phyloP scores from a whole-genome alignment of 139 green algal genomes.

The Coccomyxa sp. region DNA sequence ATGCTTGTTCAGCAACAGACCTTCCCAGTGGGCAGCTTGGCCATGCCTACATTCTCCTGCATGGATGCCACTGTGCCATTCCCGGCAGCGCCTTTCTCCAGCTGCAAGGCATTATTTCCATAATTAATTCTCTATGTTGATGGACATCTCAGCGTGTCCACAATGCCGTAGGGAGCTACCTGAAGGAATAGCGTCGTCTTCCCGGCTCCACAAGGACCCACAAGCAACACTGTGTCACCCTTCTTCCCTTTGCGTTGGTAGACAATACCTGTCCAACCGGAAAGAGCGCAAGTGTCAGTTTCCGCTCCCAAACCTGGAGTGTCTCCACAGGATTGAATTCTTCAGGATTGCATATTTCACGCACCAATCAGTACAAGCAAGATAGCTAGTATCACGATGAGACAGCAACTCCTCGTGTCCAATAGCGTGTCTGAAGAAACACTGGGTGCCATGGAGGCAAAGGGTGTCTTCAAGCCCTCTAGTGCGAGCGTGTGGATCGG shows the following conservation, averaged over 20 bases:
- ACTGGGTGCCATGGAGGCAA: no score
- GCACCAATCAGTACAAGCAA: no score
- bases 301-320: no score
- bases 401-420: no score
- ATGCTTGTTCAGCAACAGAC: neutral
- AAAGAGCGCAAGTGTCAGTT: no score
- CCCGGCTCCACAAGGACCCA: slow-evolving; percentile 60
- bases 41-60: slow-evolving; percentile 46
- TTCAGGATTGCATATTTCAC: no score
- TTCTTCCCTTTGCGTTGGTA: neutral
- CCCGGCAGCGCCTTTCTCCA: slow-evolving; percentile 45
- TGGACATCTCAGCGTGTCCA: neutral
- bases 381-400: no score
- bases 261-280: no score
- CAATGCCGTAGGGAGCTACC: neutral
- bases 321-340: no score
- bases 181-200: slow-evolving; percentile 79
- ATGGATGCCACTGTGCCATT: slow-evolving; percentile 73
- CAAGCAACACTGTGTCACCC: slow-evolving; percentile 47
- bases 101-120: slow-evolving; percentile 10
- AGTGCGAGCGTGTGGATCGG: no score
- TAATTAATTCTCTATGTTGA: neutral
- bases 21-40: slow-evolving; percentile 19
- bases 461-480: no score
- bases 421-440: no score